Conservation (phyloP, 2,329 filamentous ascomycete genomes). For the Cercospora sojina region DNA sequence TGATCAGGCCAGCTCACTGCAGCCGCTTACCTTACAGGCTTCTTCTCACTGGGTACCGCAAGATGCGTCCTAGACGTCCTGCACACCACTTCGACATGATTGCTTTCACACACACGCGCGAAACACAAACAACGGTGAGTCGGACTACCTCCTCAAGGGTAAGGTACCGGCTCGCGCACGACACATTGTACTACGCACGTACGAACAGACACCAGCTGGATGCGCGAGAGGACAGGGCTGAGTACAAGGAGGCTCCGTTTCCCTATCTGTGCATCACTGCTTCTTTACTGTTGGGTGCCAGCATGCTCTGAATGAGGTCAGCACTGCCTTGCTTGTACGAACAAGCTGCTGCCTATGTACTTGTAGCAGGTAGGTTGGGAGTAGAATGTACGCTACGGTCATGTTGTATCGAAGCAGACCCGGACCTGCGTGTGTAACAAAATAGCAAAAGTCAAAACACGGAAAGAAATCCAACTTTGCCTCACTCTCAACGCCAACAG, state of each 20-base stretch:
- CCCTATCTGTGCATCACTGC: conserved; percentile 18
- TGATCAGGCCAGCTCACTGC: conserved; percentile 23
- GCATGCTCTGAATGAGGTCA: neutral
- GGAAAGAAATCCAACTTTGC: neutral
- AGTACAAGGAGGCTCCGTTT: conserved; percentile 30
- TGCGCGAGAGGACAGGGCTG: conserved; percentile 9
- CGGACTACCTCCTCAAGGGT: conserved; percentile 42
- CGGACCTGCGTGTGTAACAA: neutral
- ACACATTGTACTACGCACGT: conserved; percentile 20
- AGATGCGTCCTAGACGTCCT: conserved; percentile 11
- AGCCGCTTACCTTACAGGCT: conserved; percentile 21
- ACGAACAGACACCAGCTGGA: conserved; percentile 13
- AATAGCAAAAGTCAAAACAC: neutral
- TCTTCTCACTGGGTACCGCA: conserved; percentile 2
- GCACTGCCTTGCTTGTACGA: neutral
- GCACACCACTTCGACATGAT: conserved; percentile 15
- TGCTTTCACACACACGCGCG: neutral
- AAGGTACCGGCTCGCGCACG: conserved; percentile 36
- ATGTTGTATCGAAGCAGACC: neutral
- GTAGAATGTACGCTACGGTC: conserved; percentile 3
- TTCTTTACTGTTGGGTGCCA: conserved; percentile 5
- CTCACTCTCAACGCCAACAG: neutral
- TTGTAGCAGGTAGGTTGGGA: conserved; percentile 23
- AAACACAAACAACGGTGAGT: conserved; percentile 36
- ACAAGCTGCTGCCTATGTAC: conserved; percentile 9